These are phyloP conservation scores for Hypoxylon fuscum DNA, from an alignment of 495 filamentous ascomycete genomes.

Conservation along the genomic window DNA sequence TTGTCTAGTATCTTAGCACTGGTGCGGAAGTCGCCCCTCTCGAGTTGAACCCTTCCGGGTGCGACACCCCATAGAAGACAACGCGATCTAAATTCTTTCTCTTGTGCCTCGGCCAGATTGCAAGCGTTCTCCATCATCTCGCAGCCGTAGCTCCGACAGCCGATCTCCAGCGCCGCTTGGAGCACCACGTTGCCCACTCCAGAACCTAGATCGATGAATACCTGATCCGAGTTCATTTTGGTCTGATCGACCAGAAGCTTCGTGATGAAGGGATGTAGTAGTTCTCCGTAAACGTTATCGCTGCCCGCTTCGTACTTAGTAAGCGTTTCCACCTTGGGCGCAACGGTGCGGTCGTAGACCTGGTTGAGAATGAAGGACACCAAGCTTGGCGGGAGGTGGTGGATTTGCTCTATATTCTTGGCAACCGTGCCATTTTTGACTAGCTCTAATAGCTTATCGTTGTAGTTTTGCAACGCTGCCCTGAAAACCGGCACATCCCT, in stretches of 20 bases:
- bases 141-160: constrained; percentile 95
- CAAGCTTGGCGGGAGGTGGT: constrained; percentile 71
- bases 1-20: constrained; percentile 73
- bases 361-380: constrained; percentile 86
- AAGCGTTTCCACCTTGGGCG: constrained; percentile 82
- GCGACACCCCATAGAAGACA: constrained; percentile 89
- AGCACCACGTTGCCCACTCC: constrained; percentile 95
- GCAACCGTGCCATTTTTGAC: constrained; percentile 72
- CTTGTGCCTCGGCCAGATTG: constrained; percentile 84
- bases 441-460: constrained; percentile 67
- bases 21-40: constrained; percentile 84
- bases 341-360: constrained; percentile 90
- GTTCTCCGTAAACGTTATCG: constrained; percentile 93
- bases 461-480: constrained; percentile 77
- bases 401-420: constrained; percentile 70
- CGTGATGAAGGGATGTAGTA: constrained; percentile 83
- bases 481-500: constrained; percentile 73
- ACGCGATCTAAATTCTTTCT: constrained; percentile 83
- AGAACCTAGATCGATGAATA: constrained; percentile 93
- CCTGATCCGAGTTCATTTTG: constrained; percentile 75
- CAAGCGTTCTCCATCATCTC: constrained; percentile 92
- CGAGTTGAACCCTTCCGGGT: constrained; percentile 79
- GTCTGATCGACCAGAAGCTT: constrained; percentile 79
- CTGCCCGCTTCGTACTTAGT: constrained; percentile 85
- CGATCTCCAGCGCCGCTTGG: constrained; percentile 92